Evolutionary conservation across 257 asterid genomes (phyloP), one percentile per base, ranked within the genome.

Genomic region (Plectranthus barbatus): DNA sequence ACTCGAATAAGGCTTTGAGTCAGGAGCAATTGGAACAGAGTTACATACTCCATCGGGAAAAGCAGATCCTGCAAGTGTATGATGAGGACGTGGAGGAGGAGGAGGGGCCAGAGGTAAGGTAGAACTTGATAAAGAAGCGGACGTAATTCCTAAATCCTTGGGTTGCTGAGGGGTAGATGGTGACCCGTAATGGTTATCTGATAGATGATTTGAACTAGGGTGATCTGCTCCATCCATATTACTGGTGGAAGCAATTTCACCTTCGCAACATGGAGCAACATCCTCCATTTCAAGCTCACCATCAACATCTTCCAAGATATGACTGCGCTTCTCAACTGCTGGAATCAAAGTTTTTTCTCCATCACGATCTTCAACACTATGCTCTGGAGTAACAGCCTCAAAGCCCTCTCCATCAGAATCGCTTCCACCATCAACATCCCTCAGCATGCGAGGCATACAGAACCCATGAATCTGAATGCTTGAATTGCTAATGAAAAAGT

Each of bases 241-340:
- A 70, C 80, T 67, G n/a, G 74, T 66, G 59, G 85, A 74, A 71
- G 82, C 57, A 67, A 60, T 75, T 66, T 75, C 83, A 21, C 69
- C 79, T 46, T 79, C 87, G 62, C 79, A 76, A 61, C 76, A 67
- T 20, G 97, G 95, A 64, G 95, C 84, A 72, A 90, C 90, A 73
- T 90, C 97, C 75, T 90, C 97, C 97, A 90, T 90, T 80, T 90
- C 97, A 70, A 90, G 95, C 70, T 90, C 97, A 36, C 95, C 97
- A 39, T 90, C 97, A 14, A 87, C 95, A 69, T 87, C 97, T 77
- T 90, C 94, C 81, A 90, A 67, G 64, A 90, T 82, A 79, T 71
- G 94, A 59, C 86, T 74, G 70, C 81, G 92, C 79, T 87, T 90
- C 79, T 80, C 92, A 42, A 70, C 73, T 13, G 63, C 69, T 42